Conservation (phyloP, 2,329 filamentous ascomycete genomes). For the Xylariaceae sp. region DNA sequence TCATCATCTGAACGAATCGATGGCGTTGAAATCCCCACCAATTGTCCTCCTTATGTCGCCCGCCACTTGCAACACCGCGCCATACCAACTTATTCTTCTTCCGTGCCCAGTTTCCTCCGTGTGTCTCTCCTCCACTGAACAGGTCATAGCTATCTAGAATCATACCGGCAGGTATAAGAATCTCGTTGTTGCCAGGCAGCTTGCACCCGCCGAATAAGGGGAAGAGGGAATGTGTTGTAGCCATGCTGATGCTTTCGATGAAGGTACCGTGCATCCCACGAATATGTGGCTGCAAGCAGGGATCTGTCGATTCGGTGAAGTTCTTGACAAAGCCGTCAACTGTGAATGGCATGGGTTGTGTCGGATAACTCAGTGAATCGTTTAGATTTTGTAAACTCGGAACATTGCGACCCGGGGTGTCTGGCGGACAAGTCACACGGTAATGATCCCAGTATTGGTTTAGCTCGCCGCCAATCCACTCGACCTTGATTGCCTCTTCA, state of each 20-base stretch:
- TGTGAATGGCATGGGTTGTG: constrained; percentile 44
- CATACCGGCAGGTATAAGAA: constrained; percentile 69
- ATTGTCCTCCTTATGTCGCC: constrained; percentile 54
- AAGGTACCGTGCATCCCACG: constrained; percentile 63
- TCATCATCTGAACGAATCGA: constrained; percentile 71
- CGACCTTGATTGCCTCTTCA: constrained; percentile 16
- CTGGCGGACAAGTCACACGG: constrained; percentile 62
- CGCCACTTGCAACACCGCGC: constrained; percentile 70
- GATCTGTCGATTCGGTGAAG: constrained; percentile 64
- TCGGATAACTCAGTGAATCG: constrained; percentile 32
- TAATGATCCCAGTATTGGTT: constrained; percentile 65
- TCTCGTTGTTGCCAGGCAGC: constrained; percentile 67
- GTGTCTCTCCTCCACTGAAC: constrained; percentile 61
- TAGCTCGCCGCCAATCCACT: constrained; percentile 43
- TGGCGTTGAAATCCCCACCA: constrained; percentile 75
- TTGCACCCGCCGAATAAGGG: constrained; percentile 70
- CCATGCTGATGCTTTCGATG: constrained; percentile 59
- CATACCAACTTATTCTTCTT: constrained; percentile 65
- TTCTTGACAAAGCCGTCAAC: constrained; percentile 61
- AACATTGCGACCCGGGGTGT: constrained; percentile 54
- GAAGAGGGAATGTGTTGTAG: constrained; percentile 60
- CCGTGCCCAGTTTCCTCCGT: constrained; percentile 62
- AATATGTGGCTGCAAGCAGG: constrained; percentile 63
- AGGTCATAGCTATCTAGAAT: constrained; percentile 63
- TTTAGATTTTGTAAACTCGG: constrained; percentile 26